These are phyloP conservation scores for Auricularia sp. DNA, from an alignment of 768 basidiomycete genomes.

Conservation along the genomic window DNA sequence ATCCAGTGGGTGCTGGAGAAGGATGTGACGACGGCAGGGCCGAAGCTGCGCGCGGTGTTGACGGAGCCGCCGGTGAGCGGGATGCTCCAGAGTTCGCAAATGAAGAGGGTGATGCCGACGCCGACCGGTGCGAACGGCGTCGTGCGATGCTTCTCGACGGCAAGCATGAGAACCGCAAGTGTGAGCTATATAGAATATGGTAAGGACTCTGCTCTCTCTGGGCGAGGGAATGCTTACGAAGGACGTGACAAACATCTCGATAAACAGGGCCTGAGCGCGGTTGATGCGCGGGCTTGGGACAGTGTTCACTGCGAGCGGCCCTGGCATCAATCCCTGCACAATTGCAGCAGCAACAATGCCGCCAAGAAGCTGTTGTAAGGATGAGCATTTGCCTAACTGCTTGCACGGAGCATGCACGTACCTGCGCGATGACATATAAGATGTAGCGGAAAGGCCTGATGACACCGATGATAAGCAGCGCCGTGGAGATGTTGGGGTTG, in stretches of 20 bases:
- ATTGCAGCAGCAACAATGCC: constrained; percentile 51
- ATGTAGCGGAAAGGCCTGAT: constrained; percentile 47
- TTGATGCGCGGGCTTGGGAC: constrained; percentile 38
- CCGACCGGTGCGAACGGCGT: constrained; percentile 67
- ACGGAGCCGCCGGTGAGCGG: constrained; percentile 47
- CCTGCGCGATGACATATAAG: constrained; percentile 51
- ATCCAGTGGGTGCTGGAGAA: constrained; percentile 54
- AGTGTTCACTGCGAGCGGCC: constrained; percentile 44
- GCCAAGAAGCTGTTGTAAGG: constrained; percentile 31
- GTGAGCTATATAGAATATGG: constrained; percentile 5
- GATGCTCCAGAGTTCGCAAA: constrained; percentile 40
- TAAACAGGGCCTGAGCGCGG: constrained; percentile 51
- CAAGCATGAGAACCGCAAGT: constrained; percentile 61
- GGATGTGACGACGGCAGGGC: constrained; percentile 54
- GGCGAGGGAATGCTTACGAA: constrained; percentile 29
- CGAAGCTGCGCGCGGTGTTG: constrained; percentile 63
- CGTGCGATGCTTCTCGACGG: constrained; percentile 56
- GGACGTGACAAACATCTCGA: constrained; percentile 62
- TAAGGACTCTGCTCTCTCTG: neutral
- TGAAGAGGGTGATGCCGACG: constrained; percentile 59
- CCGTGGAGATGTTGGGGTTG: constrained; percentile 53
- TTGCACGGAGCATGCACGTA: neutral
- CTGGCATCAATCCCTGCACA: constrained; percentile 44
- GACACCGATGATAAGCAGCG: constrained; percentile 49
- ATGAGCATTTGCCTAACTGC: neutral